phyloP scores from a whole-genome alignment of 768 basidiomycete species.

The Boletus pseudo-olivaceus region DNA sequence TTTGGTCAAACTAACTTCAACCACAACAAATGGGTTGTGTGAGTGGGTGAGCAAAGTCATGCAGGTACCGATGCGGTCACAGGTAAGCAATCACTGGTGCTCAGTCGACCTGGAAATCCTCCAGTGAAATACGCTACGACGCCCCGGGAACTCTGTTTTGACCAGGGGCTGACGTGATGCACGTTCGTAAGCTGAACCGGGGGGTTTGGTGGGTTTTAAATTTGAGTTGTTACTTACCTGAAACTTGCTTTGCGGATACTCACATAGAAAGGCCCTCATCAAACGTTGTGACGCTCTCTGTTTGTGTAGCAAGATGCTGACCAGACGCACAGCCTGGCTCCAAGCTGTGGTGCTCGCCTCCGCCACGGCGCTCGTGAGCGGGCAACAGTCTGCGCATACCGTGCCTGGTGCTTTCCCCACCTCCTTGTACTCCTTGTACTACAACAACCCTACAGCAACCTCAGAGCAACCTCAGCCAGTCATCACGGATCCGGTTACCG shows the following conservation, averaged over 20 bases:
- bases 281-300: neutral
- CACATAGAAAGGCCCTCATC: slow-evolving; percentile 7
- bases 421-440: slow-evolving; percentile 59
- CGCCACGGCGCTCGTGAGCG: slow-evolving; percentile 3
- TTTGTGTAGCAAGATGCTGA: slow-evolving; percentile 7
- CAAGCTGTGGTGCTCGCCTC: slow-evolving; percentile 6
- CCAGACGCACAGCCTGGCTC: slow-evolving; percentile 1
- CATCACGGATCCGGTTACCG: slow-evolving; percentile 67
- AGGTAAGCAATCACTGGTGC: neutral
- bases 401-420: slow-evolving; percentile 65
- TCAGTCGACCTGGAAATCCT: neutral
- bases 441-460: slow-evolving; percentile 70
- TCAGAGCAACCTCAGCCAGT: slow-evolving; percentile 74
- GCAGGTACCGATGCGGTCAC: neutral
- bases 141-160: neutral
- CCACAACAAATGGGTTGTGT: too few relatives aligned
- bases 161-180: slow-evolving; percentile 3
- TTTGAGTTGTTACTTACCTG: neutral
- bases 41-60: too few relatives aligned
- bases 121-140: neutral
- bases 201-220: neutral
- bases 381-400: slow-evolving; percentile 37
- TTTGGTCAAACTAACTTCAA: too few relatives aligned
- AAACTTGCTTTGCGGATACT: neutral
- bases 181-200: slow-evolving; percentile 18